Evolutionary conservation across 371 early-diverging fungal species (phyloP).

Genomic region (Mycotypha africana): DNA sequence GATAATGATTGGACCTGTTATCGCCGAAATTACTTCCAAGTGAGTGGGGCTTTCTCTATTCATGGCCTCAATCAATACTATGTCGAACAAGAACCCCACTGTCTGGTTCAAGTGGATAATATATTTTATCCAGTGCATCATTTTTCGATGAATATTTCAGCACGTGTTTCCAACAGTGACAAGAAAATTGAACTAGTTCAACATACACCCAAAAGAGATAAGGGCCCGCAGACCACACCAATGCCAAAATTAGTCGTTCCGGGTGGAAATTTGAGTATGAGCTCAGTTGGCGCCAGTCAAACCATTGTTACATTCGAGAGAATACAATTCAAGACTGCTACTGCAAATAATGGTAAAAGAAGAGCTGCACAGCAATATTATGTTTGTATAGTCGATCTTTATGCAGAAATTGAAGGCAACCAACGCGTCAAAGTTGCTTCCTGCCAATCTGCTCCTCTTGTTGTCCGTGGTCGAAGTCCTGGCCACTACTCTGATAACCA

Average conservation of each 20-base stretch:
- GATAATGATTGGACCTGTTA: constrained; percentile 91
- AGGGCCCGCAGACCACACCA: constrained; percentile 83
- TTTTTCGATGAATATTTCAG: constrained; percentile 70
- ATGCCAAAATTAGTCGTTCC: constrained; percentile 53
- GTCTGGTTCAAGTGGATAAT: constrained; percentile 51
- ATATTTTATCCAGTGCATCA: constrained; percentile 44
- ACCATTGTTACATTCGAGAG: constrained; percentile 83
- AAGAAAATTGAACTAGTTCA: constrained; percentile 81
- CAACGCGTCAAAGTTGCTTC: constrained; percentile 56
- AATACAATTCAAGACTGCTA: constrained; percentile 93
- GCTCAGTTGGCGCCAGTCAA: constrained; percentile 47
- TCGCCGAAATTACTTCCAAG: constrained; percentile 92
- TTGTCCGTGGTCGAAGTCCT: constrained; percentile 92
- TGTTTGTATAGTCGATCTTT: constrained; percentile 64
- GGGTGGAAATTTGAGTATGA: constrained; percentile 53
- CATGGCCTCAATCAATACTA: constrained; percentile 31
- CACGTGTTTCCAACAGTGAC: constrained; percentile 70
- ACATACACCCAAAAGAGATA: constrained; percentile 93
- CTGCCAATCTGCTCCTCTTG: constrained; percentile 74
- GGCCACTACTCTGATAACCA: constrained; percentile 81
- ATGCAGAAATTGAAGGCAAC: constrained; percentile 58
- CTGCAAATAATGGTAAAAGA: constrained; percentile 89
- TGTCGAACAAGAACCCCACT: constrained; percentile 50
- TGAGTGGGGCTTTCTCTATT: constrained; percentile 71
- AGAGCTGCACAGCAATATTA: constrained; percentile 92